Evolutionary conservation across 768 basidiomycete species (phyloP), one percentile per base, ranked within the genome.

Genomic region (Strobilomyces echinocephalus): DNA sequence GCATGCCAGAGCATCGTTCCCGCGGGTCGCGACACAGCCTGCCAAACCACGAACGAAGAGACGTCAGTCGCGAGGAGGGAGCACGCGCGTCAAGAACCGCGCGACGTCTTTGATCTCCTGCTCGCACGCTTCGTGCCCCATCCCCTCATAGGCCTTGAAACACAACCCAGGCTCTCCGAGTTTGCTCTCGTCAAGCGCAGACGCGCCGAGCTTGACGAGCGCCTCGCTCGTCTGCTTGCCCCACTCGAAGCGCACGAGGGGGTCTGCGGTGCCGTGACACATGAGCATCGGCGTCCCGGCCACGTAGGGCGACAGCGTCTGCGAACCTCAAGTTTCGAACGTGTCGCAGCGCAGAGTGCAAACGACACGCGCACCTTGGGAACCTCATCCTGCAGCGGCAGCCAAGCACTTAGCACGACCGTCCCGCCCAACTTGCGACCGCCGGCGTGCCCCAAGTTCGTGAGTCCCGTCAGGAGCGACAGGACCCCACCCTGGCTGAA

Each of bases 401-500:
- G 65, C 87, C 89, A 95, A 5, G 86, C 86, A 58, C 89, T 93
- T 58, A 95, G 73, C 7, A 79, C 77, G 15, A 77, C 80, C 50
- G 92, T 65, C 5, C 91, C 92, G 2, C 78, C 91, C 15, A 94
- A 74, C 60, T 83, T 84, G 54, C 79, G 73, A 55, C 82, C 81
- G 39, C 18, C 2, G 9, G 8, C 49, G 20, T 64, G 60, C 30
- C 65, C 69, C 34, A 61, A 58, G 64, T 9, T 57, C 0, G 67
- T 53, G 48, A 95, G 72, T 11, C 84, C 91, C 4, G 83, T 82
- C 46, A 94, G 71, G n/a, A 93, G 73, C 8, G 84, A 78, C 76
- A 95, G 85, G 21, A 85, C 81, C 38, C 77, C 89, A 35, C 91
- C 93, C 67, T 95, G 93, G 55, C 84, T 87, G 73, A 95, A 95